Conservation (phyloP, 1,139 yeast genomes). For the Debaryomyces subglobosus region DNA sequence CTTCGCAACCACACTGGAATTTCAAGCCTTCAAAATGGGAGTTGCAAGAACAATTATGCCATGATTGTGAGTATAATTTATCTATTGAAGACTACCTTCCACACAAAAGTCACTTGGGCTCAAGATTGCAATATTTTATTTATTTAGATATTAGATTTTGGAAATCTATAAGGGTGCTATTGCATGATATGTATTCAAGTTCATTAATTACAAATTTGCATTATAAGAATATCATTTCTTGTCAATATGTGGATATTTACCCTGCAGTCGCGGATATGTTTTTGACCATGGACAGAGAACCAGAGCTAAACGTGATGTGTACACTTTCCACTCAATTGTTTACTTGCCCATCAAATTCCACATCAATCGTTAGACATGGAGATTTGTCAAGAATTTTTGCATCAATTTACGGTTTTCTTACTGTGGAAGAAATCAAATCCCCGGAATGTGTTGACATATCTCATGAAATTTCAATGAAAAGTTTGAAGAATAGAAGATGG, state of each 20-base stretch:
- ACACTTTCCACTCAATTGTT: constrained; percentile 83
- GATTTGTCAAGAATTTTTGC: constrained; percentile 70
- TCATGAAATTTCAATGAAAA: constrained; percentile 45
- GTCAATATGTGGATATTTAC: constrained; percentile 82
- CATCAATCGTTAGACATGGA: constrained; percentile 69
- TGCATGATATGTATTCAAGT: constrained; percentile 72
- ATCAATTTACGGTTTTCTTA: constrained; percentile 64
- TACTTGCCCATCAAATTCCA: constrained; percentile 80
- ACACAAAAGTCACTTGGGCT: constrained; percentile 50
- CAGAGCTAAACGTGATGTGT: constrained; percentile 77
- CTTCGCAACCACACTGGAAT: constrained; percentile 36
- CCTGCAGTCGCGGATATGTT: constrained; percentile 78
- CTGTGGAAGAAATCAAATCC: constrained; percentile 55
- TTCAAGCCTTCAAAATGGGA: constrained; percentile 45
- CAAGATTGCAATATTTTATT: constrained; percentile 77
- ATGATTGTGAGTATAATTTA: constrained; percentile 49
- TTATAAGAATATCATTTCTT: constrained; percentile 63
- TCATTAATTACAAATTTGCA: constrained; percentile 68
- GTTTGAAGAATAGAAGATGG: constrained; percentile 78
- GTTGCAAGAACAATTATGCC: constrained; percentile 42
- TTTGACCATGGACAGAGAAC: constrained; percentile 74
- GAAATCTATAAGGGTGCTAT: constrained; percentile 60
- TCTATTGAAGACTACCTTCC: constrained; percentile 30
- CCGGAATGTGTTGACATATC: constrained; percentile 48
- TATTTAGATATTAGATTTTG: constrained; percentile 73